These are phyloP conservation scores for Syzygium aqueum DNA, from an alignment of 345 rosid genomes.

Conservation along the genomic window DNA sequence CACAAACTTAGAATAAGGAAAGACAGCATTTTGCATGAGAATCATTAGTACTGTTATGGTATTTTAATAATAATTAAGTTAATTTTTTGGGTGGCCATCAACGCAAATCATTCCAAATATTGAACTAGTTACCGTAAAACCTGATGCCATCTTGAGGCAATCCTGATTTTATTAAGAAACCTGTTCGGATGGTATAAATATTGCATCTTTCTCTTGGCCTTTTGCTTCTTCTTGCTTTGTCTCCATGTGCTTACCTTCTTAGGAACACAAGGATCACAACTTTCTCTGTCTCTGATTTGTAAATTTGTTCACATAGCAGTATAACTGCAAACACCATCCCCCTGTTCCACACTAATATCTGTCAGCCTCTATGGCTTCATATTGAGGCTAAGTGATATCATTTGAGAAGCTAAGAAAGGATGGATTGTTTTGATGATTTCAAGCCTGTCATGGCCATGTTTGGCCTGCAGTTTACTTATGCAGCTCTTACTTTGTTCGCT, in stretches of 20 bases:
- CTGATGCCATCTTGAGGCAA: background rate
- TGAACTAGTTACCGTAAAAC: background rate
- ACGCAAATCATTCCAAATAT: background rate
- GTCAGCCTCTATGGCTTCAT: background rate
- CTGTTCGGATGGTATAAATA: background rate
- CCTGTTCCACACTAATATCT: background rate
- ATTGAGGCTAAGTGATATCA: background rate
- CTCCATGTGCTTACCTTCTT: background rate
- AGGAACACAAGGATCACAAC: background rate
- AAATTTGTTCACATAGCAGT: background rate
- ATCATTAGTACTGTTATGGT: background rate
- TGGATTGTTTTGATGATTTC: slow-evolving; percentile 10
- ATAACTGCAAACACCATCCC: background rate
- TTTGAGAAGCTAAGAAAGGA: background rate
- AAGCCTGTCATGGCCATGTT: slow-evolving; percentile 27
- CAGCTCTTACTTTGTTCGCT: slow-evolving; percentile 11
- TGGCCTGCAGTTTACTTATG: slow-evolving; percentile 19
- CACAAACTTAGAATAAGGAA: background rate
- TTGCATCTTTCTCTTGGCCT: background rate
- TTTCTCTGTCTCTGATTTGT: background rate
- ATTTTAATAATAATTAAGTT: background rate
- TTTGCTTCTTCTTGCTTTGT: background rate
- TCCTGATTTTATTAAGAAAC: background rate
- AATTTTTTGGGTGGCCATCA: background rate
- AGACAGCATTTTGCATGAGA: background rate